A percentile compares a stretch with the other conserved stretches of the same genome.
Evolutionary conservation across 1,284 basidiomycete species (phyloP).

Genomic region (Singerocomus inundabilis): DNA sequence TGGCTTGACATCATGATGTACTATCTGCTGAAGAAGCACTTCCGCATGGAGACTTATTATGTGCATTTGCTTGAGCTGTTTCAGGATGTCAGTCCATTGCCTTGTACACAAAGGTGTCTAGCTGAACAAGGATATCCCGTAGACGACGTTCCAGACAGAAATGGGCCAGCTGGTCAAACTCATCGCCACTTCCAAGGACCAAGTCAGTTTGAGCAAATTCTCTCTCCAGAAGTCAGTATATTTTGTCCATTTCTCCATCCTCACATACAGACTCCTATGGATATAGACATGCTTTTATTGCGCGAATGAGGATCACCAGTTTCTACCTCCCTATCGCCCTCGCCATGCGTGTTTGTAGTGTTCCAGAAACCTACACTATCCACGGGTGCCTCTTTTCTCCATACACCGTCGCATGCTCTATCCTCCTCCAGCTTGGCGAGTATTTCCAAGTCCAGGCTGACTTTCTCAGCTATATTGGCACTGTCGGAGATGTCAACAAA

Average conservation of each 20-base stretch:
- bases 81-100: conserved; percentile 60
- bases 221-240: conserved; percentile 75
- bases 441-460: conserved; percentile 99
- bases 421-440: conserved; percentile 91
- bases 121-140: not conserved
- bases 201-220: conserved; percentile 84
- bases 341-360: conserved; percentile 78
- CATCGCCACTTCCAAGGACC: conserved; percentile 89
- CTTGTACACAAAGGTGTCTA: no score
- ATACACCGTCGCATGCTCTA: conserved; percentile 78
- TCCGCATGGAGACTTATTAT: conserved; percentile 81
- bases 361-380: conserved; percentile 52
- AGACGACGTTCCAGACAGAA: conserved; percentile 91
- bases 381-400: conserved; percentile 44
- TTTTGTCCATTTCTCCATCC: not conserved
- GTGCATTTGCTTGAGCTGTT: conserved; percentile 89
- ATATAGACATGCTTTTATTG: conserved; percentile 82
- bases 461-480: conserved; percentile 86
- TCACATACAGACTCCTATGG: not conserved
- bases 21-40: conserved; percentile 84
- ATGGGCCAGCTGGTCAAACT: conserved; percentile 94
- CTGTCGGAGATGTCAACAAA: conserved; percentile 70
- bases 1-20: conserved; percentile 95
- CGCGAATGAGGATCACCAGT: conserved; percentile 94
- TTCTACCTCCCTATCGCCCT: conserved; percentile 98